Base-by-base conservation (phyloP, 768 basidiomycete genomes). In the Termitomyces bulborhizus region DNA sequence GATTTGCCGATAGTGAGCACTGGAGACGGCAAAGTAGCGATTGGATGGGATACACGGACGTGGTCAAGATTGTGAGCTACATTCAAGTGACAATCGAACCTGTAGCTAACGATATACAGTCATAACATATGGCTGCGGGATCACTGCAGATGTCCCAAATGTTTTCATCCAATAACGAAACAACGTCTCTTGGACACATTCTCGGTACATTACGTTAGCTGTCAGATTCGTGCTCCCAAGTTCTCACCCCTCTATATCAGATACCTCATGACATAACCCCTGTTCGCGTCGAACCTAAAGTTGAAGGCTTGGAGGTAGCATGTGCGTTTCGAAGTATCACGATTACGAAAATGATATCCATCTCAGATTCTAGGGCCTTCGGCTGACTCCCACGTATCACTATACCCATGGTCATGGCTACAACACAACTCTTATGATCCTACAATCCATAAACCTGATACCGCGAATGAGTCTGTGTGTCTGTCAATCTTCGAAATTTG, bases 91-190 rank as follows among this genome's bases (percentile, higher is more conserved):
- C 36, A 32, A 7, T 34, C 9, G 18, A 34, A 8, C 52, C 57
- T 2, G 45, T 44, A 51, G 21, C 32, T 46, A 32, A 51, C 37
- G 45, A 51, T 13, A 47, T 13, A 27, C 60, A 98, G 95, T 65
- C 92, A 96, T 66, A 84, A 93, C 63, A 81, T 93, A 40, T 97
- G 93, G 89, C 73, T 98, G 24, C 77, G 92, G 43, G 96, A 98
- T 65, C 95, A 98, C 61, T 98, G 96, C 66, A 79, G 93, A 34
- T 97, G 93, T 67, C 73, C 86, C 5, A 73, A 82, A 48, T 96
- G 93, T 68, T 95, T 90, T 65, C 95, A 98, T 68, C 74, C 86
- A 0, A 66, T 84, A 57, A 98, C 95, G 16, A 95, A 92, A 65
- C 96, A 98, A 68, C 79, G 95, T n/a, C 69, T 98, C 9, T 73